These are phyloP conservation scores for Arthroderma uncinatum DNA, from an alignment of 2,329 filamentous ascomycete genomes.

Conservation along the genomic window DNA sequence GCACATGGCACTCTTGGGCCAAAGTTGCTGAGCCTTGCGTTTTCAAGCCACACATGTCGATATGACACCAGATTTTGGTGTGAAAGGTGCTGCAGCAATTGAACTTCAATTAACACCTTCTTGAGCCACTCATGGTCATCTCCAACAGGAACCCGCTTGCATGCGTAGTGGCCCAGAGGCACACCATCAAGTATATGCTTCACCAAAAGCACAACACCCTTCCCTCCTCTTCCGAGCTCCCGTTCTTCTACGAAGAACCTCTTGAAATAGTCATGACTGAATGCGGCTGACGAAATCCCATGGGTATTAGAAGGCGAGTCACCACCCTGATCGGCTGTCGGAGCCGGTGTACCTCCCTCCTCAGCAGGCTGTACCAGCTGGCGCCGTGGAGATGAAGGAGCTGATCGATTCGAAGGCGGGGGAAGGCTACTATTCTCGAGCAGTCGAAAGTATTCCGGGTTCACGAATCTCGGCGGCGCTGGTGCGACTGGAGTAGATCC, in stretches of 20 bases:
- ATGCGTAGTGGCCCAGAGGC: slow-evolving; percentile 79
- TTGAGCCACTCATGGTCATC: slow-evolving; percentile 92
- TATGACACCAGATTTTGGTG: slow-evolving; percentile 96
- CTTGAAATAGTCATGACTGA: slow-evolving; percentile 85
- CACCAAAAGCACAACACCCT: slow-evolving; percentile 89
- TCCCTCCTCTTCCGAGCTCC: slow-evolving; percentile 78
- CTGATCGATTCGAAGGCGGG: slow-evolving; percentile 6
- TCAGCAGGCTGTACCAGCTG: slow-evolving; percentile 37
- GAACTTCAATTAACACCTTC: slow-evolving; percentile 87
- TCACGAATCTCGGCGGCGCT: slow-evolving; percentile 58
- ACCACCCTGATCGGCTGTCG: not conserved
- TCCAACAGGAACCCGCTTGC: slow-evolving; percentile 90
- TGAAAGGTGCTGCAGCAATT: slow-evolving; percentile 78
- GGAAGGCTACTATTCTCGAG: slow-evolving; percentile 50
- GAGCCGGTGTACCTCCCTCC: slow-evolving; percentile 10
- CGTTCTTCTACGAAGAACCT: slow-evolving; percentile 85
- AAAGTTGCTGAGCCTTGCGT: slow-evolving; percentile 72
- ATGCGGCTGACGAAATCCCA: slow-evolving; percentile 74
- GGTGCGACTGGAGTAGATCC: slow-evolving; percentile 22
- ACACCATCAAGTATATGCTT: slow-evolving; percentile 86
- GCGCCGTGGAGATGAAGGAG: slow-evolving; percentile 41
- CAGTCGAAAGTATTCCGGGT: slow-evolving; percentile 92
- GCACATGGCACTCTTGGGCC: slow-evolving; percentile 86
- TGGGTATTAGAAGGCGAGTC: slow-evolving; percentile 22
- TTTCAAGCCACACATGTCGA: slow-evolving; percentile 92